Evolutionary conservation across 768 basidiomycete species (phyloP).

Genomic region (Rhizopogon rudus): DNA sequence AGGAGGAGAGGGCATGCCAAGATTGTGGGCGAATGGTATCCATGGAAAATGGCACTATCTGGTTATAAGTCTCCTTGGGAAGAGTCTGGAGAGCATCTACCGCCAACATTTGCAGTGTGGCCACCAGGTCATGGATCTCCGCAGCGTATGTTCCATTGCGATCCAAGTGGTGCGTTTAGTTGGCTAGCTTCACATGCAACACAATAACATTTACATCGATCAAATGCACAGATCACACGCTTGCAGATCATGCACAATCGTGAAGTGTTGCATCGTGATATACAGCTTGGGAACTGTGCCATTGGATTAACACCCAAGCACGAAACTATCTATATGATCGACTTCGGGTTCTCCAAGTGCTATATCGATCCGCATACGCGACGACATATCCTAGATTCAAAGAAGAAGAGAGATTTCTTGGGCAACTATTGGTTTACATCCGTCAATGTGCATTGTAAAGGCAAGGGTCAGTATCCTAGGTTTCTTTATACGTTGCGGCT

Average conservation of each 20-base stretch:
- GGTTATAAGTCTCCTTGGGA: slow-evolving; percentile 71
- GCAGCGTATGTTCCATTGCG: slow-evolving; percentile 70
- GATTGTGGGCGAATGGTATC: slow-evolving; percentile 57
- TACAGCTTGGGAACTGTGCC: slow-evolving; percentile 75
- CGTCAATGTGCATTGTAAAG: slow-evolving; percentile 71
- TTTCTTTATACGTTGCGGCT: slow-evolving; percentile 10
- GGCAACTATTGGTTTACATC: slow-evolving; percentile 87
- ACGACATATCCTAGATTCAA: slow-evolving; percentile 70
- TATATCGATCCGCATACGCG: slow-evolving; percentile 64
- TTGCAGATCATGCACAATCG: slow-evolving; percentile 74
- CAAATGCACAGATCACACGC: slow-evolving; percentile 50
- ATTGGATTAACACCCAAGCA: slow-evolving; percentile 58
- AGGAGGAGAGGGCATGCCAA: slow-evolving; percentile 72
- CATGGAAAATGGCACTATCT: slow-evolving; percentile 63
- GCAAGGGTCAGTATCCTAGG: slow-evolving; percentile 47
- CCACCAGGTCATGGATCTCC: slow-evolving; percentile 57
- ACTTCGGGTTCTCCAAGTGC: slow-evolving; percentile 79
- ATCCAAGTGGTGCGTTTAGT: slow-evolving; percentile 61
- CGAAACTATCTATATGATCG: slow-evolving; percentile 72
- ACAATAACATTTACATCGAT: slow-evolving; percentile 5
- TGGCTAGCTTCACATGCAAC: neutral
- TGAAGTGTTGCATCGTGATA: slow-evolving; percentile 72
- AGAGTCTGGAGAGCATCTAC: slow-evolving; percentile 62
- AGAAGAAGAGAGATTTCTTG: slow-evolving; percentile 65
- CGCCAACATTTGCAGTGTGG: slow-evolving; percentile 35